Base-by-base conservation (phyloP, 2,329 filamentous ascomycete genomes). In the Triangularia verruculosa region DNA sequence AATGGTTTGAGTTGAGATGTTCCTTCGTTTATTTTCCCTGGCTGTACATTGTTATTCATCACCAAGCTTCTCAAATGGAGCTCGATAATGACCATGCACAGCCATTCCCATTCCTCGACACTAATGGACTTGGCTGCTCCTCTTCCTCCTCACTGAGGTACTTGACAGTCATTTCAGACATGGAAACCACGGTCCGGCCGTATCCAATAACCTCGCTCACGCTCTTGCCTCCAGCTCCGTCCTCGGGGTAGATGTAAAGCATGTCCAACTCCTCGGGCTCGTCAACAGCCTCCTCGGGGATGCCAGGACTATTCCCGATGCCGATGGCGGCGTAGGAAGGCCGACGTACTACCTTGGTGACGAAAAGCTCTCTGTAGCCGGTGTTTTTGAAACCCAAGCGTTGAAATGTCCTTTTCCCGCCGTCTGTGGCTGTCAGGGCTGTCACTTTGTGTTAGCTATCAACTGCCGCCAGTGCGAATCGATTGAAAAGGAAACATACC, bases 341-440 rank as follows among this genome's bases (percentile, higher is more conserved):
- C 22, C 25, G 22, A 15, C 51, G 51, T 28, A 51, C 1, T 13
- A 15, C 9, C 12, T 52, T 53, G 7, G 15, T 28, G 20, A 63
- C 56, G 64, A 73, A 74, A 0, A 69, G 59, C 59, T 75, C 74
- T 20, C 68, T 63, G 30, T 75, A 75, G 12, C 74, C 73, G 0
- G 73, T 75, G 1, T 70, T 59, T 27, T 57, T 52, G 32, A 74
- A 74, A 0, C 70, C 72, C 32, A 74, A 52, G 27, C 67, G 68
- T 11, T 68, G 60, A 57, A 74, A 75, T n/a, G 67, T 67, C 39
- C 65, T 69, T n/a, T 66, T 67, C 4, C 73, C 74, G 2, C 69
- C 70, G 1, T 65, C 52, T 4, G 72, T 74, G 0, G 74, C 74
- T 5, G 72, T 74, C 27, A 75, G 68, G 7, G 74, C 74, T 75